Evolutionary conservation across 192 early-diverging fungal species (phyloP), one percentile per base, ranked within the genome.

Genomic region (Radiomyces spectabilis): DNA sequence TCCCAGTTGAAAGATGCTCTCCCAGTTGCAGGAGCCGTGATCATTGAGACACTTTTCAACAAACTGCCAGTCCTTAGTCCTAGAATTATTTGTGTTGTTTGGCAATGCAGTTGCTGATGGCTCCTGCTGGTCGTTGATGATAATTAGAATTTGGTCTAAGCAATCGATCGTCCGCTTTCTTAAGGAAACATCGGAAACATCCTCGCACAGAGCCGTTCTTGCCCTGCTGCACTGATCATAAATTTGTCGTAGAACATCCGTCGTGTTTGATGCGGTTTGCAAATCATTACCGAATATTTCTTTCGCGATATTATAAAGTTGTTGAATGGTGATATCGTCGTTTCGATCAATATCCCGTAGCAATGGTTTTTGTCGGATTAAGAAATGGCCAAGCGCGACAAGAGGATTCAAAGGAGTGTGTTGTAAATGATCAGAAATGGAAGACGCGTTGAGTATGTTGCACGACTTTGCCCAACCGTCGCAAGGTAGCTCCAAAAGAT

Each of bases 391-490:
- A 12, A 50, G 32, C 32, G 47, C 32, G 47, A 34, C 47, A 21
- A 50, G 47, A 19, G 30, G 47, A 50, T 50, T 50, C 15, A 50
- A 19, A 1, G 32, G 16, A 34, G 47, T 35, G 29, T 2, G 15
- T 19, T 50, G 47, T 19, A 50, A 50, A 3, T 34, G 47, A n/a
- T 50, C 32, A 50, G 30, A n/a, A n/a, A 35, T 35, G 5, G 33
- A 35, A 8, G 33, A 35, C 13, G 6, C 33, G 13, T 35, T 35
- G 5, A 35, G 13, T 35, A 35, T 13, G 6, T 8, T 8, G 34
- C 50, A 51, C 6, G 34, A 39, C 40, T 51, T 8, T 21, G 34
- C 50, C 50, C 50, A 51, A 51, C 34, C 50, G 26, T 51, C 22
- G 50, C 50, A 38, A 38, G 34, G 50, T 24, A 39, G 35, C 10